Base-by-base conservation (phyloP, 2,329 filamentous ascomycete species). In the Arthrobotrys conoides region DNA sequence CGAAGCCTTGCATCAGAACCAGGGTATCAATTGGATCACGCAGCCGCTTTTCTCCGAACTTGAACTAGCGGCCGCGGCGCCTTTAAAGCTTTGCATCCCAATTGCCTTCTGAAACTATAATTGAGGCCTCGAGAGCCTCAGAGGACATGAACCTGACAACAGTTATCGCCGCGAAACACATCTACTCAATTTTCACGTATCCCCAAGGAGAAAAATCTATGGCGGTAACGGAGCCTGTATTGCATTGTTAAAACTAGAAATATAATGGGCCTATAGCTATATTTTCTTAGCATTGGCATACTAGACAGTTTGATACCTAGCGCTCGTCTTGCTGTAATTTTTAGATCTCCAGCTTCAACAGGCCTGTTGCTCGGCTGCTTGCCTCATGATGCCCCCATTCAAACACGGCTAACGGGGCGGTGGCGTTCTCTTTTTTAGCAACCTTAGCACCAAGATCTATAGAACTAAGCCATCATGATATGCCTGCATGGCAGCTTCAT, bases 341-440 rank as follows among this genome's bases (percentile, higher is more conserved):
- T 59, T 59, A 22, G 65, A 68, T 59, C 65, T 38, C 51, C 49
- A 57, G 27, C 65, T 14, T 27, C 38, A 68, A 46, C 10, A 20
- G 33, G 51, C 22, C 20, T 69, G 51, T 22, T 59, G 9, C 67
- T 71, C 20, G 38, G 66, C 49, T 59, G 30, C 67, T 71, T 33
- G 38, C 36, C 55, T 49, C 27, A 55, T 44, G 1, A 49, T 69
- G 22, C 16, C 44, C 36, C 67, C 67, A 71, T 59, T 63, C 67
- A 44, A 51, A 36, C 38, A 38, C 67, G 67, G 67, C 66, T 49
- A 59, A 33, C 20, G 38, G 24, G 53, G 38, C 38, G 66, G 65
- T 59, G 65, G 66, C 38, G 51, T 46, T 22, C 66, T 48, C 66
- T 36, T 57, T 69, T 69, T 59, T 30, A 51, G 66, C 20, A 69